Evolutionary conservation across 805 yeast genomes (phyloP).

Genomic region (Candida corydali): DNA sequence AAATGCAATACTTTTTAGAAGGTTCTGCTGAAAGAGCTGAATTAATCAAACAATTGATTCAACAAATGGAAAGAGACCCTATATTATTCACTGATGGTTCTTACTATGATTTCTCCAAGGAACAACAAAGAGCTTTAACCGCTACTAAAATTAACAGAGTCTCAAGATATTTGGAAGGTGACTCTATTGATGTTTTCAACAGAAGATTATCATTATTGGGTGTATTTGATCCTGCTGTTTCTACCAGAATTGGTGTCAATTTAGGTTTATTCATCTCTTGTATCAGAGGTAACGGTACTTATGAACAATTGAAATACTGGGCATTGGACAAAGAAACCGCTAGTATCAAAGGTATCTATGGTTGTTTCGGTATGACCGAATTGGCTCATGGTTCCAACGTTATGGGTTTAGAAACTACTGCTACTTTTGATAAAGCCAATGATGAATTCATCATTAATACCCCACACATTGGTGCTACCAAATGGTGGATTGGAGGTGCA

Average conservation of each 20-base stretch:
- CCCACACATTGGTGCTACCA: constrained; percentile 46
- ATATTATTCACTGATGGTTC: constrained; percentile 49
- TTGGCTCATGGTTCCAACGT: constrained; percentile 64
- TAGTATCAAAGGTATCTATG: constrained; percentile 52
- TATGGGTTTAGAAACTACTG: constrained; percentile 53
- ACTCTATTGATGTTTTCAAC: constrained; percentile 44
- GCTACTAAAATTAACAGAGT: constrained; percentile 60
- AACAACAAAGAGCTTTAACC: constrained; percentile 54
- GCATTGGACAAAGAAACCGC: constrained; percentile 62
- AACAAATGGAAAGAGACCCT: constrained; percentile 66
- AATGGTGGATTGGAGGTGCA: constrained; percentile 51
- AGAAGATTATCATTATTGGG: constrained; percentile 56
- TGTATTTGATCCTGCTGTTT: constrained; percentile 71
- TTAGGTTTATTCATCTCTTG: constrained; percentile 80
- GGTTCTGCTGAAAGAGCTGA: constrained; percentile 40
- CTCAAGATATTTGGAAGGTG: constrained; percentile 56
- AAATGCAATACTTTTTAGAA: constrained; percentile 40
- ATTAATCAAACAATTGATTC: constrained; percentile 46
- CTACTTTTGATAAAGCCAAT: constrained; percentile 37
- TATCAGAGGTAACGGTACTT: constrained; percentile 82
- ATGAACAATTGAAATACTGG: constrained; percentile 83
- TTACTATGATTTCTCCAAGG: constrained; percentile 56
- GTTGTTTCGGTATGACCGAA: constrained; percentile 64
- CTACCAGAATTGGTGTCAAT: constrained; percentile 85
- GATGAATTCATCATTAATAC: constrained; percentile 44